Percentiles rank a stretch among this genome's conserved stretches.
These are phyloP conservation scores for Candida maris DNA, from an alignment of 805 yeast species.

Conservation along the genomic window DNA sequence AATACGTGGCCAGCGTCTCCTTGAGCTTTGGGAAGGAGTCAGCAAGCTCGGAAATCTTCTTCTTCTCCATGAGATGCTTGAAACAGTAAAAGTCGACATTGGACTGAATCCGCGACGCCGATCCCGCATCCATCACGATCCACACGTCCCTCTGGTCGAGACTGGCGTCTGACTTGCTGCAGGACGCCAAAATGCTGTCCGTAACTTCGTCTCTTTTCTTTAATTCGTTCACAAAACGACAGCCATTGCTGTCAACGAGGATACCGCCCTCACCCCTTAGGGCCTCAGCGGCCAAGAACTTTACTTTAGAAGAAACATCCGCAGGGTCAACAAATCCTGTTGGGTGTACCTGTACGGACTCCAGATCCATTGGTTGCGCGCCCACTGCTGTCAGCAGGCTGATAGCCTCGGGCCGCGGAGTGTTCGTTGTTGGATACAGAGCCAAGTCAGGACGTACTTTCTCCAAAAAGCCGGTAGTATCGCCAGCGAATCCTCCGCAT, in stretches of 20 bases:
- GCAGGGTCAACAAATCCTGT: conserved; percentile 53
- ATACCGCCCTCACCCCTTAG: conserved; percentile 66
- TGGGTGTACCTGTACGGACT: conserved; percentile 66
- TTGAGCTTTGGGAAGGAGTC: conserved; percentile 26
- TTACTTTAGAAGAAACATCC: conserved; percentile 35
- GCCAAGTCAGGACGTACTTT: conserved; percentile 58
- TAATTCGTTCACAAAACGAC: conserved; percentile 57
- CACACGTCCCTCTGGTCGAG: conserved; percentile 37
- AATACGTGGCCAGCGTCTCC: conserved; percentile 10
- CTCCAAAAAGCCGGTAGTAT: conserved; percentile 45
- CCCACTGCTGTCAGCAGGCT: conserved; percentile 48
- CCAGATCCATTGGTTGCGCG: conserved; percentile 58
- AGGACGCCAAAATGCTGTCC: conserved; percentile 48
- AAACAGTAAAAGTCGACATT: conserved; percentile 56
- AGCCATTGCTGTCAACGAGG: conserved; percentile 42
- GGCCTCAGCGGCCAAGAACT: conserved; percentile 64
- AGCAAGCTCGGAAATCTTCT: conserved; percentile 42
- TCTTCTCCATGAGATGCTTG: conserved; percentile 50
- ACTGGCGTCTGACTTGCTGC: conserved; percentile 12
- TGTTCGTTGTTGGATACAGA: conserved; percentile 57
- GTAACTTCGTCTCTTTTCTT: conserved; percentile 60
- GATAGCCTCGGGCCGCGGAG: conserved; percentile 61
- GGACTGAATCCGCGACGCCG: conserved; percentile 43
- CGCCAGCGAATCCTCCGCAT: conserved; percentile 68
- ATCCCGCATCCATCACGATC: conserved; percentile 44